phyloP scores from a whole-genome alignment of 2,329 filamentous ascomycete species.

The Magnaporthales sp. region DNA sequence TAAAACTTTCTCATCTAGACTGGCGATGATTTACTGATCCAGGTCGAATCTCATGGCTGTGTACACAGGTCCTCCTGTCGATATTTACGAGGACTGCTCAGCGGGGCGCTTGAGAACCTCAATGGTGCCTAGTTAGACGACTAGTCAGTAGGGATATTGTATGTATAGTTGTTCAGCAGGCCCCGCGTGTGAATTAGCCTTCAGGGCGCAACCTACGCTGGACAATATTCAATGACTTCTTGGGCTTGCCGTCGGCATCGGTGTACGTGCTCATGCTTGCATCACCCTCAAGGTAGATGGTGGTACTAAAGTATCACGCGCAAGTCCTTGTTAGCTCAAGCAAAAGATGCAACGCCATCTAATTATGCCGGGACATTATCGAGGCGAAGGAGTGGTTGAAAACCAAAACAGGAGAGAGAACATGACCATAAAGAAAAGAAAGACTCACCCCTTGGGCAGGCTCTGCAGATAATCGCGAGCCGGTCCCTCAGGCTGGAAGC shows the following conservation, averaged over 20 bases:
- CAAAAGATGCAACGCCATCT: constrained; percentile 5
- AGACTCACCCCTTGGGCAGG: constrained; percentile 76
- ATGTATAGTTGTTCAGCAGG: background rate
- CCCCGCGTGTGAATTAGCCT: background rate
- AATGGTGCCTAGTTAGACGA: constrained; percentile 23
- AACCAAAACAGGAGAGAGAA: constrained; percentile 7
- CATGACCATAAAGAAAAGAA: background rate
- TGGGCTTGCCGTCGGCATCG: constrained; percentile 61
- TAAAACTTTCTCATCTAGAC: background rate
- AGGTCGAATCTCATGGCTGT: background rate
- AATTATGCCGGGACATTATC: no score
- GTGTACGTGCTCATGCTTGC: constrained; percentile 59
- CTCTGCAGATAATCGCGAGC: constrained; percentile 63
- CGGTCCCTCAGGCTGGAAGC: constrained; percentile 60
- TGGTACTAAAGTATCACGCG: constrained; percentile 42
- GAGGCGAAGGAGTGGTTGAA: no score
- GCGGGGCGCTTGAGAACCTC: constrained; percentile 35
- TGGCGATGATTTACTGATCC: background rate
- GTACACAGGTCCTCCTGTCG: background rate
- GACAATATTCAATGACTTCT: constrained; percentile 56
- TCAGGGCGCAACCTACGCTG: constrained; percentile 59
- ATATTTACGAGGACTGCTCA: background rate
- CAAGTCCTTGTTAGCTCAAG: background rate
- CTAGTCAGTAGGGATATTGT: background rate
- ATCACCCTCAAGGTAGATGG: constrained; percentile 80